Evolutionary conservation across 345 rosid species (phyloP).

Genomic region (Populus deltoides): DNA sequence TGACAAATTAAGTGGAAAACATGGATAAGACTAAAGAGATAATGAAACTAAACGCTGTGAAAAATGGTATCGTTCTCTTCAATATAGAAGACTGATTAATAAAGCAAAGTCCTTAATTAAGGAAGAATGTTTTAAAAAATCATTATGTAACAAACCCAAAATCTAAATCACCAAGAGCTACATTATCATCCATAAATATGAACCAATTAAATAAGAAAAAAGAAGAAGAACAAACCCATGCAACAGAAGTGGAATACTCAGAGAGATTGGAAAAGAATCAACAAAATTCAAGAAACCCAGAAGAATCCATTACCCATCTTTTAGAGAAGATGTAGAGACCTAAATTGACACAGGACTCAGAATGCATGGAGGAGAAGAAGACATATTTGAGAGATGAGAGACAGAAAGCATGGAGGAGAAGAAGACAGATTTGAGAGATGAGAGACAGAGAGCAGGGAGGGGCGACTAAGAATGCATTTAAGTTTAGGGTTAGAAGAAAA

Average conservation of each 20-base stretch:
- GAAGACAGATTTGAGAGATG: too few species aligned
- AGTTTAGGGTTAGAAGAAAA: too few species aligned
- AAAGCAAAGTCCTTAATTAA: not conserved
- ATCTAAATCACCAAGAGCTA: not conserved
- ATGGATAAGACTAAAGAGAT: not conserved
- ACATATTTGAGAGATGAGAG: too few species aligned
- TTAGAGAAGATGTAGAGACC: slow-evolving; percentile 87
- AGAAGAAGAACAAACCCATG: not conserved
- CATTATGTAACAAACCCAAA: too few species aligned
- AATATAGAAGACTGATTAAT: not conserved
- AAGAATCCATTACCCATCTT: slow-evolving; percentile 50
- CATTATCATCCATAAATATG: not conserved
- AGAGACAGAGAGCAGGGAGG: too few species aligned
- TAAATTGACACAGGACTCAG: slow-evolving; percentile 69
- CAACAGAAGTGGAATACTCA: too few species aligned
- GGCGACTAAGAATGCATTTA: too few species aligned
- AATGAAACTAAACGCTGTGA: not conserved
- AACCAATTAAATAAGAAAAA: too few species aligned
- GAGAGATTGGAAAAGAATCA: not conserved
- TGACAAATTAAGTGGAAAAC: not conserved
- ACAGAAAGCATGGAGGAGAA: too few species aligned
- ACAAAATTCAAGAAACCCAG: not conserved
- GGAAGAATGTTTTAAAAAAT: too few species aligned
- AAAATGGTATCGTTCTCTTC: not conserved
- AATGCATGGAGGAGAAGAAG: too few species aligned